Conservation (phyloP, 164 flowering plant genomes). For the grape (Vitis vinifera) region ASM3070453v1 NC_081805.1:23396001-23396500, state of each 20-base stretch:
- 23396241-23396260: background rate
- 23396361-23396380: constrained; percentile 16
- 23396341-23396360: constrained; percentile 29
- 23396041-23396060: constrained; percentile 40
- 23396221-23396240: constrained; percentile 6
- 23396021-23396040: constrained; percentile 27
- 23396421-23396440: constrained; percentile 11
- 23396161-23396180: constrained; percentile 28
- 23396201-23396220: constrained; percentile 48
- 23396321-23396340: constrained; percentile 35
- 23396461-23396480: too few relatives aligned
- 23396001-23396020: background rate
- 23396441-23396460: background rate
- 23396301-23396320: constrained; percentile 20
- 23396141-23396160: constrained; percentile 25
- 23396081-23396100: constrained; percentile 43
- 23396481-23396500: too few relatives aligned
- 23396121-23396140: constrained; percentile 45
- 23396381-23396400: constrained; percentile 11
- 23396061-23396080: constrained; percentile 54
- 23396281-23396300: background rate
- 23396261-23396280: background rate
- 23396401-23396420: constrained; percentile 11
- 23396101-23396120: constrained; percentile 31
- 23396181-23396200: constrained; percentile 16